phyloP scores from a whole-genome alignment of 163 green algal species.

The Trebouxia gelatinosa region DNA sequence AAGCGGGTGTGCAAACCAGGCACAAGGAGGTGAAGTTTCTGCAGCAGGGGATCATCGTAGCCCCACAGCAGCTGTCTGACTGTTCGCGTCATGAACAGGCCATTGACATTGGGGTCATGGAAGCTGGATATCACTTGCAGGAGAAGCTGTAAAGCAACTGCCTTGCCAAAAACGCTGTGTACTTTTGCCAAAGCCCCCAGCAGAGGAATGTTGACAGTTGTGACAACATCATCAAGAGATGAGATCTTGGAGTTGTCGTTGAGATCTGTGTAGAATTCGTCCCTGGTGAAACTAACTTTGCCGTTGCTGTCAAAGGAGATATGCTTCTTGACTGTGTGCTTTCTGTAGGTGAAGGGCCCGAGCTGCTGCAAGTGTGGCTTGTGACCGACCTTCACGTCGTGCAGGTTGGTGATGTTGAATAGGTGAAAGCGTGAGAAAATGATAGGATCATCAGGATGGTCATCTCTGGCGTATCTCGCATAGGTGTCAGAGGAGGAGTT shows the following conservation, averaged over 20 bases:
- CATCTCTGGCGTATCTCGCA: conserved; percentile 2
- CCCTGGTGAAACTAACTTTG: conserved; percentile 46
- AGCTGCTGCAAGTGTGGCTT: conserved; percentile 62
- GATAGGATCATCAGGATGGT: background rate
- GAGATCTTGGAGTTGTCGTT: conserved; percentile 26
- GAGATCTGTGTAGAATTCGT: conserved; percentile 25
- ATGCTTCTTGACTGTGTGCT: conserved; percentile 39
- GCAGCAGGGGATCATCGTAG: conserved; percentile 58
- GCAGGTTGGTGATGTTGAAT: conserved; percentile 71
- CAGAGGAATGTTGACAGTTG: conserved; percentile 70
- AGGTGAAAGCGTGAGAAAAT: conserved; percentile 39
- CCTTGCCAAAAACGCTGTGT: conserved; percentile 19
- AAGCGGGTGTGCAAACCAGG: conserved; percentile 33
- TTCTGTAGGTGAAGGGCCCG: conserved; percentile 58
- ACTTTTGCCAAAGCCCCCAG: conserved; percentile 48
- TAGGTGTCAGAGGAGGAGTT: conserved; percentile 1
- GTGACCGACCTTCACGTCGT: conserved; percentile 46
- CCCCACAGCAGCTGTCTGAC: conserved; percentile 64
- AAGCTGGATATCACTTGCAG: conserved; percentile 6
- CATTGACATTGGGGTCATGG: conserved; percentile 27
- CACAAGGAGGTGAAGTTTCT: conserved; percentile 31
- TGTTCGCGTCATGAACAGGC: conserved; percentile 59
- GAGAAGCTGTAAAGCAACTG: background rate
- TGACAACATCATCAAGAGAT: conserved; percentile 42
- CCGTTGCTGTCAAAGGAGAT: conserved; percentile 44